Evolutionary conservation across 768 basidiomycete genomes (phyloP).

Genomic region (Zangia roseola): DNA sequence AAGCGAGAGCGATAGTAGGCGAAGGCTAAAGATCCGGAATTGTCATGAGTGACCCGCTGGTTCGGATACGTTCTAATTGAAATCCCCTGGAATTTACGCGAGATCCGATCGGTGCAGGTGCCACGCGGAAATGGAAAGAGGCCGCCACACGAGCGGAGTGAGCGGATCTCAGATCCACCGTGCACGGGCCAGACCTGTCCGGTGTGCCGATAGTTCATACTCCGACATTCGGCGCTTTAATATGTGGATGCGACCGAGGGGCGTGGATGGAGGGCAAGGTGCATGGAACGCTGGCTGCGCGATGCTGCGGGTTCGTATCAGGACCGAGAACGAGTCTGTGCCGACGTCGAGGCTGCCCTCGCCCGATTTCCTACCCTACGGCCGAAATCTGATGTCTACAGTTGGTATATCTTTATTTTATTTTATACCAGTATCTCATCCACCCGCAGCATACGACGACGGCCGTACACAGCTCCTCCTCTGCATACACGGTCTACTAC

Average conservation of each 20-base stretch:
- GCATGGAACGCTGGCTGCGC: constrained; percentile 59
- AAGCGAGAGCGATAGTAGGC: constrained; percentile 24
- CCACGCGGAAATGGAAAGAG: constrained; percentile 45
- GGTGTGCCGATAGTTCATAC: too few species aligned
- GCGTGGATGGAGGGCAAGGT: background rate
- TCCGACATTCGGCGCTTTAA: constrained; percentile 10
- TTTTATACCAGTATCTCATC: constrained; percentile 4
- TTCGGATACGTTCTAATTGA: constrained; percentile 32
- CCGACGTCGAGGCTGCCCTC: constrained; percentile 64
- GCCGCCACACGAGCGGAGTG: constrained; percentile 49
- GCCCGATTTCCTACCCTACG: constrained; percentile 53
- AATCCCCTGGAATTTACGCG: constrained; percentile 26
- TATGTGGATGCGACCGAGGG: background rate
- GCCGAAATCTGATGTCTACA: constrained; percentile 84
- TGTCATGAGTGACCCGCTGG: constrained; percentile 25
- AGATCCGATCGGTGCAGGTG: constrained; percentile 32
- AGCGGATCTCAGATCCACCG: constrained; percentile 24
- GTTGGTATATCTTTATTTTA: constrained; percentile 31
- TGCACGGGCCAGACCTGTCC: constrained; percentile 15
- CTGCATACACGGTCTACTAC: constrained; percentile 87
- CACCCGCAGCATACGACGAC: constrained; percentile 78
- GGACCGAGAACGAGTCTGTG: constrained; percentile 53
- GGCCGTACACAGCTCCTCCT: constrained; percentile 91
- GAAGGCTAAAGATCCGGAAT: constrained; percentile 49
- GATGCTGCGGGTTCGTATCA: constrained; percentile 61